Percentiles rank a stretch among this genome's conserved stretches.
These are phyloP conservation scores for Apiospora sp. DNA, from an alignment of 2,329 filamentous ascomycete genomes.

Conservation along the genomic window DNA sequence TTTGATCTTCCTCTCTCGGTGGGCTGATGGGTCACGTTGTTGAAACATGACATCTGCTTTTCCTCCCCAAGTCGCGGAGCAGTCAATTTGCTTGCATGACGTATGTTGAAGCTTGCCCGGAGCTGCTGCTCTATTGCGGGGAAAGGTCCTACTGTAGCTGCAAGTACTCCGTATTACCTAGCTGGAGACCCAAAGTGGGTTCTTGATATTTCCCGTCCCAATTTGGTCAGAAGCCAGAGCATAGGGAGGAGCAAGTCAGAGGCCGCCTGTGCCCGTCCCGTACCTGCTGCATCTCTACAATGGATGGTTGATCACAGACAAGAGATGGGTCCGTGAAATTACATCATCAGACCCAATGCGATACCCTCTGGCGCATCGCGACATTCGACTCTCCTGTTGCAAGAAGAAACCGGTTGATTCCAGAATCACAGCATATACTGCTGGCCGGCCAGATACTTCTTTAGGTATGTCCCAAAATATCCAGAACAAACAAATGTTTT, in stretches of 20 bases:
- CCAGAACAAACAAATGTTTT: not conserved
- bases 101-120: not conserved
- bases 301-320: not conserved
- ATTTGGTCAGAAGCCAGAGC: not conserved
- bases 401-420: not conserved
- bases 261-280: not conserved
- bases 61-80: not conserved
- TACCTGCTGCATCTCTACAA: constrained; percentile 11
- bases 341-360: not conserved
- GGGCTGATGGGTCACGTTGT: constrained; percentile 7
- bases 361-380: not conserved
- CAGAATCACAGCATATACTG: not conserved
- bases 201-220: not conserved
- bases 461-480: not conserved
- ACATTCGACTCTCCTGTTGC: not conserved
- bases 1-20: not conserved
- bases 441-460: not conserved
- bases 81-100: constrained; percentile 3
- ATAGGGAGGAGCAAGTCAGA: no score
- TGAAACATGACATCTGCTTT: constrained; percentile 11
- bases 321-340: not conserved
- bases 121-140: not conserved
- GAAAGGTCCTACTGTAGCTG: not conserved
- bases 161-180: not conserved
- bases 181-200: not conserved